Percentiles rank a stretch among this genome's conserved stretches.
Evolutionary conservation across 257 asterid species (phyloP).

Genomic region (Craterostigma plantagineum): DNA sequence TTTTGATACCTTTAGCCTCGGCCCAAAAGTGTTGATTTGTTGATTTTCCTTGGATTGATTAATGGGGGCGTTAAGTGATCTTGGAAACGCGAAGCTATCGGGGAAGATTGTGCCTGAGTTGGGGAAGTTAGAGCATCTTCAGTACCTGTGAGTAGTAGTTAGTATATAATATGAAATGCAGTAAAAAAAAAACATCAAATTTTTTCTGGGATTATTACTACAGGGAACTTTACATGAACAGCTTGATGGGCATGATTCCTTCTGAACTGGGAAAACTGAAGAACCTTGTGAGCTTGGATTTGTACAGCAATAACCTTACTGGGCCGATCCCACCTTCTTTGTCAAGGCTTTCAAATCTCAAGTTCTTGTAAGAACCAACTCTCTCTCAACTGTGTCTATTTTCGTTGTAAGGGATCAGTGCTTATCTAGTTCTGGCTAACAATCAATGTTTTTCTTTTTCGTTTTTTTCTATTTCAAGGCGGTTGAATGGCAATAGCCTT

Average conservation of each 20-base stretch:
- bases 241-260: slow-evolving; percentile 37
- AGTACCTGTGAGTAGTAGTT: slow-evolving; percentile 34
- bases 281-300: slow-evolving; percentile 38
- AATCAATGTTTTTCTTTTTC: neutral
- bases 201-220: neutral
- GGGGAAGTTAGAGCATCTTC: slow-evolving; percentile 43
- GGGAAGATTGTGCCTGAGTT: slow-evolving; percentile 52
- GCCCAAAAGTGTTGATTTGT: too few relatives aligned
- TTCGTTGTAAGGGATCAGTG: too few relatives aligned
- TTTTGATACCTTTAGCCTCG: too few relatives aligned
- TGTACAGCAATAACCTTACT: slow-evolving; percentile 38
- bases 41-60: neutral
- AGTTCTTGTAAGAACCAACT: slow-evolving; percentile 24
- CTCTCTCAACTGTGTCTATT: too few relatives aligned
- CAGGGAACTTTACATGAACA: slow-evolving; percentile 58
- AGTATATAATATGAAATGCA: too few relatives aligned
- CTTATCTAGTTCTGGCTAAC: too few relatives aligned
- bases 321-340: slow-evolving; percentile 36
- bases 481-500: slow-evolving; percentile 35
- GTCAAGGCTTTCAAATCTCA: slow-evolving; percentile 33
- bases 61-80: slow-evolving; percentile 25
- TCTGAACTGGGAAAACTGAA: slow-evolving; percentile 27
- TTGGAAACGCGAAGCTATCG: slow-evolving; percentile 48
- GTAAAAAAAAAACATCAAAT: too few relatives aligned
- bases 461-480: slow-evolving; percentile 14